Conservation (phyloP, 2,329 filamentous ascomycete genomes). For the Monilinia vaccinii-corymbosi region DNA sequence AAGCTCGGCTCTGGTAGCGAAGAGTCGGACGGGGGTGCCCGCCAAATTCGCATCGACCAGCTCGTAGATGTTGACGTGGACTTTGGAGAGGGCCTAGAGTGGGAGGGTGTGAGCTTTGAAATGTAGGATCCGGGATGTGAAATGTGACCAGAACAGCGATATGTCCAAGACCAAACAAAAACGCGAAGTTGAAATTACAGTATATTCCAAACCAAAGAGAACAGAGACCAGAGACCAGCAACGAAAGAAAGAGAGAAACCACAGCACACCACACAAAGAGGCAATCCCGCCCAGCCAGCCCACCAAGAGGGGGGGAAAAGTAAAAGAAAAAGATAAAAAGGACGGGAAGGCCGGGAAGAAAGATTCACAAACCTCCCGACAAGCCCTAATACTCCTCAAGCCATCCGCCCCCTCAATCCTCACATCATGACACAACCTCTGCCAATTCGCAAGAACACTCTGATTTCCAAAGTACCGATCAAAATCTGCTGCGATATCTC, state of each 20-base stretch:
- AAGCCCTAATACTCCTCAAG: neutral
- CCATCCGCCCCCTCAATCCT: neutral
- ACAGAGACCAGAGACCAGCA: too few species aligned
- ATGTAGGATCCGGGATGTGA: too few species aligned
- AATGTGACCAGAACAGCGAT: too few species aligned
- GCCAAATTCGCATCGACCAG: neutral
- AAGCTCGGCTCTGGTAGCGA: neutral
- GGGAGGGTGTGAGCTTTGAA: neutral
- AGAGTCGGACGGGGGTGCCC: neutral
- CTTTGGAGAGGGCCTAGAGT: neutral
- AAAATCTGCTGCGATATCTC: neutral
- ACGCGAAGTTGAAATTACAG: too few species aligned
- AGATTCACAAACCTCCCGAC: neutral
- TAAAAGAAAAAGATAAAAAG: neutral
- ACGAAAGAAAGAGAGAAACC: too few species aligned
- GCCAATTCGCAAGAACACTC: neutral
- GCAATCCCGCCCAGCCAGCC: too few species aligned
- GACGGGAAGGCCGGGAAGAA: too few species aligned
- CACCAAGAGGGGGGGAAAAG: neutral
- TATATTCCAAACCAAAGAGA: too few species aligned
- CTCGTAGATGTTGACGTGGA: neutral
- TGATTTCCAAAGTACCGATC: neutral
- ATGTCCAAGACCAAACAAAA: too few species aligned
- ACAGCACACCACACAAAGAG: too few species aligned
- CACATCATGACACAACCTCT: constrained; percentile 1